Evolutionary conservation across 202 grass and related monocot genomes (phyloP).

Genomic region (Panicum hallii): DNA sequence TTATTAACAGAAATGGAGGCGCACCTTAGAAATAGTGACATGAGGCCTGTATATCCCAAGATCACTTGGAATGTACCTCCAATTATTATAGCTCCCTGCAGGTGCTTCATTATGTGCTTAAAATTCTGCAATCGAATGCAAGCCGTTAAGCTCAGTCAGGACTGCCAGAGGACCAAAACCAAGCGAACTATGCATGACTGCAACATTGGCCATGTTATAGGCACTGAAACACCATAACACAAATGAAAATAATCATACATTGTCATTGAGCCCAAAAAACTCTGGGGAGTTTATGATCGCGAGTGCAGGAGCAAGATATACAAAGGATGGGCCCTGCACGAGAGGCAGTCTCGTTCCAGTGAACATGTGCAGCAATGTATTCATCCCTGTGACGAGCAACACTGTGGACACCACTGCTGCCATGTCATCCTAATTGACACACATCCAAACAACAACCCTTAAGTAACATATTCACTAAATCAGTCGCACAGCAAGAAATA

Average conservation of each 20-base stretch:
- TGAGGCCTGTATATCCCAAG: slow-evolving; percentile 88
- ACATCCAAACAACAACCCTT: slow-evolving; percentile 22
- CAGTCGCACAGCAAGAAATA: slow-evolving; percentile 14
- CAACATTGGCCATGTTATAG: slow-evolving; percentile 22
- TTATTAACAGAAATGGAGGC: slow-evolving; percentile 17
- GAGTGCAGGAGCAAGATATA: slow-evolving; percentile 89
- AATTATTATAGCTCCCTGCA: slow-evolving; percentile 96
- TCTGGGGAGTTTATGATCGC: slow-evolving; percentile 89
- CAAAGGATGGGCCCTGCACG: slow-evolving; percentile 94
- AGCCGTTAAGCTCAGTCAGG: slow-evolving; percentile 15
- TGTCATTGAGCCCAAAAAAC: slow-evolving; percentile 84
- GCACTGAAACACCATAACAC: neutral
- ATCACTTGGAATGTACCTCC: slow-evolving; percentile 85
- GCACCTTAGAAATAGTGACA: slow-evolving; percentile 85
- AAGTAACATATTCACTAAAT: slow-evolving; percentile 28
- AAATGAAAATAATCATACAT: slow-evolving; percentile 59
- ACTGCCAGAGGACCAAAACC: slow-evolving; percentile 1
- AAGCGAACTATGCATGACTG: neutral
- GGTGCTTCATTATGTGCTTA: slow-evolving; percentile 98
- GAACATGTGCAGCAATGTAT: slow-evolving; percentile 81
- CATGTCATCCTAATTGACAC: slow-evolving; percentile 74
- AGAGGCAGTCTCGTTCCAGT: slow-evolving; percentile 88
- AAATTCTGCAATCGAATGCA: slow-evolving; percentile 70
- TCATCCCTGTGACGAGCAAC: slow-evolving; percentile 76
- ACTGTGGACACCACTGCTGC: slow-evolving; percentile 90